Evolutionary conservation across 2,329 filamentous ascomycete genomes (phyloP).

Genomic region (Plectosphaerella sp.): DNA sequence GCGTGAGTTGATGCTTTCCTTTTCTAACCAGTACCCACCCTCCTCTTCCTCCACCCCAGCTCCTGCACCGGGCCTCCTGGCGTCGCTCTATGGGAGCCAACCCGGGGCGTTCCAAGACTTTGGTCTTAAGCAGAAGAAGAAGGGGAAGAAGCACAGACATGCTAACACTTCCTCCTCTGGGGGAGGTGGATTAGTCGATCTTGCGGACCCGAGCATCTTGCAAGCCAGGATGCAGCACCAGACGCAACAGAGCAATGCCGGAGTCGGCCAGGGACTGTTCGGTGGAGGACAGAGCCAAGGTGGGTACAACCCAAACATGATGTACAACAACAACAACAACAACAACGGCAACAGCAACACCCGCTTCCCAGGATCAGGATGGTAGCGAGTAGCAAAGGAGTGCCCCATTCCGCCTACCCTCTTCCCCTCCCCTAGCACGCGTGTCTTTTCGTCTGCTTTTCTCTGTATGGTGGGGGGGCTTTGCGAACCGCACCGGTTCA

Average conservation of each 20-base stretch:
- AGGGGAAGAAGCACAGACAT: slow-evolving; percentile 99
- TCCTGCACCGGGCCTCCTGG: slow-evolving; percentile 86
- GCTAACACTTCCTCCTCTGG: slow-evolving; percentile 99
- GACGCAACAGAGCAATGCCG: slow-evolving; percentile 74
- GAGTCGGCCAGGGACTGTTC: slow-evolving; percentile 86
- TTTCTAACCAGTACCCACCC: slow-evolving; percentile 80
- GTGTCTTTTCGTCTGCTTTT: not conserved
- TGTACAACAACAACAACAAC: slow-evolving; percentile 53
- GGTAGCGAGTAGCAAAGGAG: slow-evolving; percentile 3
- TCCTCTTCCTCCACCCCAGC: slow-evolving; percentile 77
- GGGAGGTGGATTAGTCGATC: slow-evolving; percentile 99
- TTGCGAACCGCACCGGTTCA: slow-evolving; percentile 8
- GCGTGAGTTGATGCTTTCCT: slow-evolving; percentile 97
- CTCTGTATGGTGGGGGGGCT: slow-evolving; percentile 4
- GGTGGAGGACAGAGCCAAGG: slow-evolving; percentile 85
- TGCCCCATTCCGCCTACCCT: not conserved
- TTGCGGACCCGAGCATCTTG: slow-evolving; percentile 99
- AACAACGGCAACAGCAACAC: not conserved
- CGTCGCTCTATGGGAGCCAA: slow-evolving; percentile 85
- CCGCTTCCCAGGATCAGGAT: slow-evolving; percentile 16
- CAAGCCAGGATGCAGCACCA: slow-evolving; percentile 94
- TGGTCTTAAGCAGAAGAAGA: slow-evolving; percentile 98
- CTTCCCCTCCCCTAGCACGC: not conserved
- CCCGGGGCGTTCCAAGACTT: slow-evolving; percentile 85
- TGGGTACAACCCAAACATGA: slow-evolving; percentile 87